Evolutionary conservation across 2,329 filamentous ascomycete species (phyloP).

Genomic region (Scedosporium apiospermum): DNA sequence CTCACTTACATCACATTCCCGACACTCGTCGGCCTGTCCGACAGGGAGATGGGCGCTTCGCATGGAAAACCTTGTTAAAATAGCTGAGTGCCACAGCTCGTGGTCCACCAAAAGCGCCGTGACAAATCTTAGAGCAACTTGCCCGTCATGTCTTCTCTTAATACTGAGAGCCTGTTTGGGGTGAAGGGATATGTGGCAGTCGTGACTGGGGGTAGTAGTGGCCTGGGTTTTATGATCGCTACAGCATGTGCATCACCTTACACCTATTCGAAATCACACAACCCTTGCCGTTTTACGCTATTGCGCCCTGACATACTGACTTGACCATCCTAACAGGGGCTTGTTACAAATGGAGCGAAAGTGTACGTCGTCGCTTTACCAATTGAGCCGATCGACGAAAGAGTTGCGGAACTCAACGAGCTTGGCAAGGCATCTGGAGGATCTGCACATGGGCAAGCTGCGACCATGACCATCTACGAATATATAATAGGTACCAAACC

Average conservation of each 20-base stretch:
- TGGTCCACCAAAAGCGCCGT: no score
- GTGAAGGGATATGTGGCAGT: conserved; percentile 23
- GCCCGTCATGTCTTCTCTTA: conserved; percentile 10
- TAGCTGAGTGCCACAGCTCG: no score
- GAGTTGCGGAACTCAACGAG: conserved; percentile 26
- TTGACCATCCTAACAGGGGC: conserved; percentile 19
- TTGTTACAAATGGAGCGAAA: conserved; percentile 34
- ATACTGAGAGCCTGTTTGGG: conserved; percentile 13
- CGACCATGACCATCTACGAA: conserved; percentile 4
- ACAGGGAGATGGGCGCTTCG: no score
- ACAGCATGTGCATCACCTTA: conserved; percentile 18
- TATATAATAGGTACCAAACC: background rate
- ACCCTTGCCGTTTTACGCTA: background rate
- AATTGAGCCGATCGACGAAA: conserved; percentile 28
- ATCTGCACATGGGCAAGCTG: conserved; percentile 25
- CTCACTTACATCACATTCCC: no score
- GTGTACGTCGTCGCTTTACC: conserved; percentile 32
- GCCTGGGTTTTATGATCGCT: conserved; percentile 36
- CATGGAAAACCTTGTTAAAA: no score
- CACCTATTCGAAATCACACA: background rate
- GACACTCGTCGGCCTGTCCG: no score
- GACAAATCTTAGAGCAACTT: no score
- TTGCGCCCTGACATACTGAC: background rate
- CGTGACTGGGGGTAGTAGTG: conserved; percentile 29
- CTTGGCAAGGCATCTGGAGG: conserved; percentile 26